Percentiles rank a stretch among this genome's conserved stretches.
phyloP scores from a whole-genome alignment of 2,329 filamentous ascomycete species.

The Tetracladium maxilliforme region DNA sequence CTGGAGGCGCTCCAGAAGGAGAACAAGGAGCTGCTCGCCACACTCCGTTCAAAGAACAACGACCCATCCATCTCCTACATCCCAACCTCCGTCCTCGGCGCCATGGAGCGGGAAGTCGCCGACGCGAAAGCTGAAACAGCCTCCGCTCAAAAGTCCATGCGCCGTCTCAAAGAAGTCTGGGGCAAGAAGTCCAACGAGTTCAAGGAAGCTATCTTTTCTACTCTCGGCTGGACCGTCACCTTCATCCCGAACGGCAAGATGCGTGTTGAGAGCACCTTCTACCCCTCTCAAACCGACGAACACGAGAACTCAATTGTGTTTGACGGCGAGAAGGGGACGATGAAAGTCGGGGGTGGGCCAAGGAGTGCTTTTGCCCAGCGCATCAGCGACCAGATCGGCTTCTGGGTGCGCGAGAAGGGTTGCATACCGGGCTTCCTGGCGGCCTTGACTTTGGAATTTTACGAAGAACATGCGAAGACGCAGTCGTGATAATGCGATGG shows the following conservation, averaged over 20 bases:
- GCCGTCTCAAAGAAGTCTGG: slow-evolving; percentile 87
- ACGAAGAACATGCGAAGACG: slow-evolving; percentile 39
- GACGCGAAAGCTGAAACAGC: slow-evolving; percentile 55
- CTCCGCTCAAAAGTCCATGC: slow-evolving; percentile 68
- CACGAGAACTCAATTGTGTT: slow-evolving; percentile 69
- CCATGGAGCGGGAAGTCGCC: slow-evolving; percentile 59
- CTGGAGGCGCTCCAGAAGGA: slow-evolving; percentile 66
- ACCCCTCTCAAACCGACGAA: slow-evolving; percentile 46
- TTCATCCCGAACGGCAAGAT: slow-evolving; percentile 97
- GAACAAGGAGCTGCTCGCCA: slow-evolving; percentile 67
- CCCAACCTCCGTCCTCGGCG: slow-evolving; percentile 62
- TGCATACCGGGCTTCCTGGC: slow-evolving; percentile 90
- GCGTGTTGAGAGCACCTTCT: slow-evolving; percentile 75
- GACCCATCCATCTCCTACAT: slow-evolving; percentile 33
- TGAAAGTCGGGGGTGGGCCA: slow-evolving; percentile 92
- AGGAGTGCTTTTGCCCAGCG: slow-evolving; percentile 73
- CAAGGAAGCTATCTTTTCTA: slow-evolving; percentile 81
- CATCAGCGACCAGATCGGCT: slow-evolving; percentile 77
- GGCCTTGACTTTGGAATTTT: slow-evolving; percentile 85
- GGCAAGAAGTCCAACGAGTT: slow-evolving; percentile 84
- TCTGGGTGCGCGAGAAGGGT: slow-evolving; percentile 89
- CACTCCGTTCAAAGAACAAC: slow-evolving; percentile 39
- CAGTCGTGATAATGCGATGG: not conserved
- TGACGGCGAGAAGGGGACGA: slow-evolving; percentile 85
- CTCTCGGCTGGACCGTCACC: slow-evolving; percentile 87